Evolutionary conservation across 164 flowering plant genomes (phyloP), one percentile per base, ranked within the genome.

Genomic region (Sextonia rubra): DNA sequence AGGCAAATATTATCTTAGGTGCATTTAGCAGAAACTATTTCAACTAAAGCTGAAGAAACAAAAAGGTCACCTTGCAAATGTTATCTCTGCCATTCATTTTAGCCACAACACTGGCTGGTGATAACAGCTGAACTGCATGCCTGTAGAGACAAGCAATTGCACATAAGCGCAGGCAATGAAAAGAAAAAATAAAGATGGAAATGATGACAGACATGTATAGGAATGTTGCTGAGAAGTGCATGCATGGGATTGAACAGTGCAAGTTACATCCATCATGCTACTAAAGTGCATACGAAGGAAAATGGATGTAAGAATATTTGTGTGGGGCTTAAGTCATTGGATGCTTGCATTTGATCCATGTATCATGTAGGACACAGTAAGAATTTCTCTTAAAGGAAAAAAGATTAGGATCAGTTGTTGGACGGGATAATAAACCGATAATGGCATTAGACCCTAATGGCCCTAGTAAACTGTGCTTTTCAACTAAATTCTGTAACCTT

Each of bases 111-210:
- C 96, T 90, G 14, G 94, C 94, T 56, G 98, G 98, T 15, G 94
- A 83, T 74, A 89, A 76, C 48, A 92, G 85, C 86, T 93, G 98
- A 71, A 90, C 94, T 3, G 96, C 93, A 79, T 92, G 94, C 86
- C 96, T 90, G 86, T 8, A 37, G 25, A 66, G 22, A 37, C 12
- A 44, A 30, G 37, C 47, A 27, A 64, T 56, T 56, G 60, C 60
- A 29, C 68, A 64, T 15, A 17, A 15, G 44, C 4, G 29, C 68
- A 30, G 20, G 37, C 8, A 64, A 9, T 6, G n/a, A 12, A 30
- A 17, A 17, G 20, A 47, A 64, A 64, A 26, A 14, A 27, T 20
- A 30, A 64, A 18, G 15, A 30, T 29, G n/a, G 47, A n/a, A 14
- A 29, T 17, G 68, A 20, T 14, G 2, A 64, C 2, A 64, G 8